Base-by-base conservation (phyloP, 371 early-diverging fungal genomes). In the Mortierella sp. region DNA sequence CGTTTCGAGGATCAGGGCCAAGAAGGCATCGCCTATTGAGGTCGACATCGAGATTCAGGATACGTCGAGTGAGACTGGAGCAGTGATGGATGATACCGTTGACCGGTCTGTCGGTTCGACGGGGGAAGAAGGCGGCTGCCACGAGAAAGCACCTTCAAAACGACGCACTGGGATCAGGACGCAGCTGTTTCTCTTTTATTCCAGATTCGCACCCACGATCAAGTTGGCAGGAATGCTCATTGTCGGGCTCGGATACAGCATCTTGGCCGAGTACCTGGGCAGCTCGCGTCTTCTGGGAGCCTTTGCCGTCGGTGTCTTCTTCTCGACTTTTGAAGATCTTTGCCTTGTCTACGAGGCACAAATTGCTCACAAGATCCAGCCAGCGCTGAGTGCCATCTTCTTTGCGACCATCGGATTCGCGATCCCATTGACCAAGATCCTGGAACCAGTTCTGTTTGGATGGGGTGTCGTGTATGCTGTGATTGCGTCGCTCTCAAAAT, bases 231-330 rank as follows among this genome's bases (percentile, higher is more conserved):
- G 71, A 14, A 77, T 83, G 77, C 28, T 83, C 14, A 67, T 74
- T 6, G 24, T 71, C 28, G 77, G 80, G 0, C 3, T 77, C 1
- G 77, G 69, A 28, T 83, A 77, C 72, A 80, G 83, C 75, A 79
- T 83, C 26, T n/a, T 83, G 51, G 79, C 77, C 5, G 83, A 83
- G 34, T 83, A 83, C 57, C 69, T 79, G 13, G 77, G 83, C 59
- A 83, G 83, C 72, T 83, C 83, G 2, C 77, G 80, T 19, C 74
- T 83, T 16, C 37, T 83, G 73, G 83, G 83, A 10, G 77, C 80
- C 19, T 83, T 83, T 64, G 75, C 79, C 8, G 75, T 77, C 24
- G 79, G 77, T 0, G 74, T 83, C 5, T 83, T 77, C 44, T 79
- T 79, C 24, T 79, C 83, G 11, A 34, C 77, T 19, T 76, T 79